phyloP scores from a whole-genome alignment of 345 rosid genomes.

The Chamaenerion angustifolium region DNA sequence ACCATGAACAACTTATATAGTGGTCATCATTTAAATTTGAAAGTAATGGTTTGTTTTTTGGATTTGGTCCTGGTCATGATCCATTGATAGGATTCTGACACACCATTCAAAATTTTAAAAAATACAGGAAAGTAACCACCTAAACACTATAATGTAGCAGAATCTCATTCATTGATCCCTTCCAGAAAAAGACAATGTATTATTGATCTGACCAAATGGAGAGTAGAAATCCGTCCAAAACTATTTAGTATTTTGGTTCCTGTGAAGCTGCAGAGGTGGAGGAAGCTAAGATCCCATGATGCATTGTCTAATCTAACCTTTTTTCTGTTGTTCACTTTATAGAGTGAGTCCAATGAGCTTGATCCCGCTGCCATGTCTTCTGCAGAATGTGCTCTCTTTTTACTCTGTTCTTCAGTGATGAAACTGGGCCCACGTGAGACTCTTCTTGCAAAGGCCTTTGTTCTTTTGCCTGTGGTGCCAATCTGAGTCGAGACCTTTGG shows the following conservation, averaged over 20 bases:
- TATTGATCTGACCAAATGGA: too few relatives aligned
- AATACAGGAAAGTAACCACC: too few relatives aligned
- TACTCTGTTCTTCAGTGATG: constrained; percentile 23
- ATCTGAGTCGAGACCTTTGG: constrained; percentile 44
- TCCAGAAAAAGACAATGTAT: too few relatives aligned
- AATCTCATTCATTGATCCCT: too few relatives aligned
- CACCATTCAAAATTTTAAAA: too few relatives aligned
- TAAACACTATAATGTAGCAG: too few relatives aligned
- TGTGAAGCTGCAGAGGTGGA: neutral
- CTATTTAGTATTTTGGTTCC: too few relatives aligned
- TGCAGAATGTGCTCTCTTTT: constrained; percentile 27
- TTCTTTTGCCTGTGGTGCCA: constrained; percentile 46
- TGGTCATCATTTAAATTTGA: too few relatives aligned
- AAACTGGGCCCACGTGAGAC: constrained; percentile 26
- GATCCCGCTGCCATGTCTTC: constrained; percentile 29
- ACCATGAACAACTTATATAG: too few relatives aligned
- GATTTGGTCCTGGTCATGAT: constrained; percentile 19
- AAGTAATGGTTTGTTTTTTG: constrained; percentile 17
- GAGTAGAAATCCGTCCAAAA: too few relatives aligned
- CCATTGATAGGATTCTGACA: too few relatives aligned
- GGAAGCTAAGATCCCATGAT: constrained; percentile 2
- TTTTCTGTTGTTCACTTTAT: constrained; percentile 29
- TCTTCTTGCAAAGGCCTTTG: constrained; percentile 35
- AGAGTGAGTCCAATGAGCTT: constrained; percentile 35
- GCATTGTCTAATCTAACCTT: constrained; percentile 29